Conservation (phyloP, 176 grass and related monocot genomes). For the Ensete ventricosum region DNA sequence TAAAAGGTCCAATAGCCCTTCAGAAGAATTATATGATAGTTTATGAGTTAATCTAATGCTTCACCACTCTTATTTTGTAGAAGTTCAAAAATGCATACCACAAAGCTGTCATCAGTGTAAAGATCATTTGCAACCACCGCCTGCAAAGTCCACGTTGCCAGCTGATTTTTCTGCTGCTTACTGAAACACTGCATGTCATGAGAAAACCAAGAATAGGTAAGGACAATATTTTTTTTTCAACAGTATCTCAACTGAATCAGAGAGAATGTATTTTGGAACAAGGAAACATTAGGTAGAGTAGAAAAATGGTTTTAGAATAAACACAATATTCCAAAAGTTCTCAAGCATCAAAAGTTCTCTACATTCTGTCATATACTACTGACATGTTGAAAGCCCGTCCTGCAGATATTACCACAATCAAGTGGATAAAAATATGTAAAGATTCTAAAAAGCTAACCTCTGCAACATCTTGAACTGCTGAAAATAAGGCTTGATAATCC, state of each 20-base stretch:
- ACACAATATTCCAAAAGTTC: too few species aligned
- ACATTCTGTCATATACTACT: background rate
- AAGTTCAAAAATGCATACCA: constrained; percentile 49
- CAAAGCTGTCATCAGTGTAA: constrained; percentile 94
- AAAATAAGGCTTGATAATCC: constrained; percentile 63
- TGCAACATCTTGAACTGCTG: constrained; percentile 39
- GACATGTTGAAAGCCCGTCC: background rate
- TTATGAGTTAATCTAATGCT: background rate
- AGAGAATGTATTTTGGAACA: background rate
- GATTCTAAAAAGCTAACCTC: constrained; percentile 44
- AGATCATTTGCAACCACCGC: constrained; percentile 93
- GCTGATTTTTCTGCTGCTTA: constrained; percentile 64
- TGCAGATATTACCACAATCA: background rate
- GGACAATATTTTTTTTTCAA: background rate
- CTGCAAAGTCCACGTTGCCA: constrained; percentile 62
- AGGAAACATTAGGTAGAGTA: background rate
- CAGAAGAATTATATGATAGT: background rate
- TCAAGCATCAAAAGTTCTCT: too few species aligned
- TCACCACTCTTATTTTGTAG: background rate
- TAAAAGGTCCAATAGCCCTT: background rate
- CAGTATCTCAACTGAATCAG: constrained; percentile 4
- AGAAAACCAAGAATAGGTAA: constrained; percentile 16
- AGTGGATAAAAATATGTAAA: constrained; percentile 4
- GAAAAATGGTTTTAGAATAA: background rate
- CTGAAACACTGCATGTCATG: constrained; percentile 48